Base-by-base conservation (phyloP, 2,329 filamentous ascomycete species). In the Talaromyces sp. region DNA sequence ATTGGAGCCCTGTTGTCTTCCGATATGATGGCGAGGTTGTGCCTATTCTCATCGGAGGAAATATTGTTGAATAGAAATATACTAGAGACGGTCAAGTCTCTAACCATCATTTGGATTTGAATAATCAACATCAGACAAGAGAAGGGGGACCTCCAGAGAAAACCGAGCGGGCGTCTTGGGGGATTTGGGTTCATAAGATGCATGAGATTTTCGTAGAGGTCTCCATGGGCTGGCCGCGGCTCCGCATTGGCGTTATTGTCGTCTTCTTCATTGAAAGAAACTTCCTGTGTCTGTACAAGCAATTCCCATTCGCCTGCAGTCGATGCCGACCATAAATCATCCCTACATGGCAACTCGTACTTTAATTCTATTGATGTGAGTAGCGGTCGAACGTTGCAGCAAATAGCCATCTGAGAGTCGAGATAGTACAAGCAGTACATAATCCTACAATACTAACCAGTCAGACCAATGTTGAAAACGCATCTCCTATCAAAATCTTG, bases 71-170 rank as follows among this genome's bases (percentile, higher is more conserved):
- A 57, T 39, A 57, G 55, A 44, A 57, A 39, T 52, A 57, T 44
- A 36, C 55, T 42, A 17, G 55, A 17, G n/a, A 44, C 13, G 32
- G 55, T 57, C 4, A 57, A 47, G 19, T 57, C 55, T 51, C 56
- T 32, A 17, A 58, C 22, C 36, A 58, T 58, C 56, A 58, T 49
- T 58, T 58, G 39, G 17, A 58, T 58, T 19, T 58, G 56, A 5
- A 47, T 58, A 32, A 58, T 47, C 36, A 58, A n/a, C 39, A 58
- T 47, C 36, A 58, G 39, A 15, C 33, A 58, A 15, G 55, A 33
- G 32, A 57, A 57, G 8, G 55, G 19, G 10, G 55, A 57, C 15
- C 19, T 15, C 55, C 55, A 57, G 10, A 57, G 32, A n/a, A 57
- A 39, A 17, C 55, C 55, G 28, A 57, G 55, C 4, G 55, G 55